Evolutionary conservation across 164 flowering plant species (phyloP), one percentile per base, ranked within the genome.

Genomic region (Stephania cephalantha): DNA sequence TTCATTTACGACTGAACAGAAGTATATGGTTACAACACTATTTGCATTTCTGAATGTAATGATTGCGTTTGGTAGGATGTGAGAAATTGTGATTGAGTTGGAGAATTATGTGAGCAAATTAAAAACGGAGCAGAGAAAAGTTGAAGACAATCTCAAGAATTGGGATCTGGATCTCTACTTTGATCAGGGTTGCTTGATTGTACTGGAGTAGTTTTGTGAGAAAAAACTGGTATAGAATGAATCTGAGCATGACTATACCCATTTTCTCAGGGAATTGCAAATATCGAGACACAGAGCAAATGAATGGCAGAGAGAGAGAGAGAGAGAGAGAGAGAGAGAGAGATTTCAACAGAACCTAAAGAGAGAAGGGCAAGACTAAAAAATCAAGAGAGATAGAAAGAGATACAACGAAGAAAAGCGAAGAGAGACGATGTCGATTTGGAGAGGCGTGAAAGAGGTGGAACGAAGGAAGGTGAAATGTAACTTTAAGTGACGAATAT

Each of bases 121-220:
- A 86, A 88, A 88, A 75, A 67, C 86, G 22, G 93, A 95, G 83
- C 97, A 91, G 77, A 83, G 79, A 31, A 91, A 91, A 64, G 98
- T 90, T 68, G 93, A 91, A 79, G 89, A 86, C 75, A 31, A 1
- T 2, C 42, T 79, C 58, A 93, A 92, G 77, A 90, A 82, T 17
- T 95, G 87, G 18, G 91, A 87, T 76, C 80, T 82, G 17, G 99
- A 94, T 79, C 2, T 35, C 42, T 35, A 35, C 42, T 35, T 35
- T 2, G 86, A 95, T 72, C 83, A 94, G 0, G 99, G 99, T 15
- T 95, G 99, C 97, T 95, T 98, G 0, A 87, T 91, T 65, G 99
- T 92, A 69, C 84, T 93, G 58, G 99, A 91, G 4, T 90, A 94
- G 5, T 88, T 89, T 30, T 74, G 90, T 11, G 97, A 89, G 63